Conservation (phyloP, 225 moss, liverwort and hornwort species). For the Sphagnum tenellum region DNA sequence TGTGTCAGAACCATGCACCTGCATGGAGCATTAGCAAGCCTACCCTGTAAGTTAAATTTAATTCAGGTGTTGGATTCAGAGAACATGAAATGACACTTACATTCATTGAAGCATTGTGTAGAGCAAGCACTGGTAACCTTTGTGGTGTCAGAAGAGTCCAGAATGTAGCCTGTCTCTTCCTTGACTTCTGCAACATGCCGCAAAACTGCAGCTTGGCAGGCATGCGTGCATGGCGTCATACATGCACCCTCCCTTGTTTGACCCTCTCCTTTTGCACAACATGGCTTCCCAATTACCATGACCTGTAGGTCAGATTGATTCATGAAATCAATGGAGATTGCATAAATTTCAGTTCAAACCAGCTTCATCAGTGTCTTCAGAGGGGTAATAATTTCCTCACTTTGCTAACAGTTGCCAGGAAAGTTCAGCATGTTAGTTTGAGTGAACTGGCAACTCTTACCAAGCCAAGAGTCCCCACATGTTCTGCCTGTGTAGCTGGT, state of each 20-base stretch:
- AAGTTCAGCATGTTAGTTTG: too few species aligned
- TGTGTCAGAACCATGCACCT: not conserved
- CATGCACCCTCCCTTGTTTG: conserved; percentile 52
- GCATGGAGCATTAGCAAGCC: not conserved
- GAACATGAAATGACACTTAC: conserved; percentile 13
- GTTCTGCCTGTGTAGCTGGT: too few species aligned
- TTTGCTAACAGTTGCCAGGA: too few species aligned
- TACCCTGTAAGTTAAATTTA: not conserved
- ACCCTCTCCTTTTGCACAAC: conserved; percentile 52
- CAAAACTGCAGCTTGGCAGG: conserved; percentile 35
- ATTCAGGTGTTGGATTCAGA: not conserved
- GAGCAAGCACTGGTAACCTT: conserved; percentile 40
- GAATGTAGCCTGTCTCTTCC: conserved; percentile 48
- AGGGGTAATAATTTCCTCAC: too few species aligned
- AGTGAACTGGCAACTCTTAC: too few species aligned
- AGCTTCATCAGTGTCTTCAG: too few species aligned
- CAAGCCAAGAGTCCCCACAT: not conserved
- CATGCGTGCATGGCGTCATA: conserved; percentile 33
- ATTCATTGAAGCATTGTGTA: conserved; percentile 48
- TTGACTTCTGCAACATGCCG: conserved; percentile 45
- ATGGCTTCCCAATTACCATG: conserved; percentile 39
- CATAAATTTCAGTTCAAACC: too few species aligned
- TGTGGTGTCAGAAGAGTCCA: conserved; percentile 33
- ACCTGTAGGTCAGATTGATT: conserved; percentile 14
- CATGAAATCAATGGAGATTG: too few species aligned